phyloP scores from a whole-genome alignment of 2,329 filamentous ascomycete genomes.

The Aureobasidium lini region DNA sequence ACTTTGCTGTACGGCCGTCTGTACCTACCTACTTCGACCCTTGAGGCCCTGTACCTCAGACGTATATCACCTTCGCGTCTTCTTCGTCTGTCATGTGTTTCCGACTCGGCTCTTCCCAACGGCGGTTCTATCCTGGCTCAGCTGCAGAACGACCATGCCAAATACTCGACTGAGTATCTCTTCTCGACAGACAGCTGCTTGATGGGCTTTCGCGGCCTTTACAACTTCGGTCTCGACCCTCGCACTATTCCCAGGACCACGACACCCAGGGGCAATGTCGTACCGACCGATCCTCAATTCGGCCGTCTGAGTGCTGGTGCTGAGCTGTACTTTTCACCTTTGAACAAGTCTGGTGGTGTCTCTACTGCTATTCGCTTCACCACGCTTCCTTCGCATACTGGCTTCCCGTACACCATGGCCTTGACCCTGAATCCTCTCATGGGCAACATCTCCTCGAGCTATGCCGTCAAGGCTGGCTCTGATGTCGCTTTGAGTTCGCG shows the following conservation, averaged over 20 bases:
- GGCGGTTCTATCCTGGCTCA: conserved; percentile 68
- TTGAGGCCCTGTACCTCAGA: conserved; percentile 79
- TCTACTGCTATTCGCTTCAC: conserved; percentile 85
- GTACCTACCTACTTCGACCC: conserved; percentile 73
- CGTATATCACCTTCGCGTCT: conserved; percentile 71
- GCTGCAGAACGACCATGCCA: conserved; percentile 75
- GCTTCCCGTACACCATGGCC: conserved; percentile 88
- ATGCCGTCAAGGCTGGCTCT: conserved; percentile 79
- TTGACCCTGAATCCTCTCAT: conserved; percentile 90
- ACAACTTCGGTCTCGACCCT: conserved; percentile 82
- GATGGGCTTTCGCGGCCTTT: conserved; percentile 78
- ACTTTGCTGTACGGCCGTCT: conserved; percentile 68
- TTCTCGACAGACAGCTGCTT: conserved; percentile 89
- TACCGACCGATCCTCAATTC: conserved; percentile 52
- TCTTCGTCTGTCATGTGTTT: conserved; percentile 72
- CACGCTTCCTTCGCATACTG: conserved; percentile 70
- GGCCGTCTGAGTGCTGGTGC: conserved; percentile 85
- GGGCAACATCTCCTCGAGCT: conserved; percentile 85
- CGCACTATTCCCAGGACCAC: conserved; percentile 27
- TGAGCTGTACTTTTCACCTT: conserved; percentile 88
- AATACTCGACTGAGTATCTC: conserved; percentile 81
- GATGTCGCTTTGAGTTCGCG: conserved; percentile 79
- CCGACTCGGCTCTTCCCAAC: conserved; percentile 61
- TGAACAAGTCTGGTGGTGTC: conserved; percentile 90
- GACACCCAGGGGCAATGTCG: not conserved